Evolutionary conservation across 768 basidiomycete genomes (phyloP), one percentile per base, ranked within the genome.

Genomic region (Auricularia cornea): DNA sequence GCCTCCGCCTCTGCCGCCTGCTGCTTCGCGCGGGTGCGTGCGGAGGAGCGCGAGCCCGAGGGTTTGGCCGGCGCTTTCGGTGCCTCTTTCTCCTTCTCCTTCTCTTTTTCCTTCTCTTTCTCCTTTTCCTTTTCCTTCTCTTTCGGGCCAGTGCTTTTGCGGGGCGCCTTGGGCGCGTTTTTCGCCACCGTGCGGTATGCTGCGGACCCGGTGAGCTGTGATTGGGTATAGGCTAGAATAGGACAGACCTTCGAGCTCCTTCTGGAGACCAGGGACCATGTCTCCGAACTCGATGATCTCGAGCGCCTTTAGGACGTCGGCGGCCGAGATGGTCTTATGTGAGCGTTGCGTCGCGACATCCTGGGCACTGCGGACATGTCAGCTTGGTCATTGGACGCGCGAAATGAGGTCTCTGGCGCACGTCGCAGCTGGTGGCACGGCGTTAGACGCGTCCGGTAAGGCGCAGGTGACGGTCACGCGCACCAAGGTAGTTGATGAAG

Each of bases 401-500:
- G 63, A 5, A 29, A 5, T 29, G 5, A 35, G 38, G 56, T 10
- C 31, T 32, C 6, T 23, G 11, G 70, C 79, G 70, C 66, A 82
- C 82, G 77, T 79, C 38, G 81, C 78, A 65, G 79, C 81, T 83
- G 64, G 59, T 29, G 38, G 33, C 23, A 57, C 31, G 62, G 59
- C 31, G 60, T 26, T 51, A 61, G 44, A 57, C 61, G 66, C 67
- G 33, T 31, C 59, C 5, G 29, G 31, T 65, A 23, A 14, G 41
- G 59, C 26, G 23, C 26, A 23, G 30, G 31, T 11, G 23, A 28
- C 14, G 48, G 20, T 23, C 32, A 57, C 5, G 31, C 87, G 68
- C 72, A 89, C 95, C 88, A 8, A 98, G 79, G 69, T 94, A 96
- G 73, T 90, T 95, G 68, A 99, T 94, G 73, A 98, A 98, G 60